Percentiles rank a stretch among this genome's conserved stretches.
Conservation (phyloP, 305 asterid genomes). For the Fraxinus paxiana region DNA sequence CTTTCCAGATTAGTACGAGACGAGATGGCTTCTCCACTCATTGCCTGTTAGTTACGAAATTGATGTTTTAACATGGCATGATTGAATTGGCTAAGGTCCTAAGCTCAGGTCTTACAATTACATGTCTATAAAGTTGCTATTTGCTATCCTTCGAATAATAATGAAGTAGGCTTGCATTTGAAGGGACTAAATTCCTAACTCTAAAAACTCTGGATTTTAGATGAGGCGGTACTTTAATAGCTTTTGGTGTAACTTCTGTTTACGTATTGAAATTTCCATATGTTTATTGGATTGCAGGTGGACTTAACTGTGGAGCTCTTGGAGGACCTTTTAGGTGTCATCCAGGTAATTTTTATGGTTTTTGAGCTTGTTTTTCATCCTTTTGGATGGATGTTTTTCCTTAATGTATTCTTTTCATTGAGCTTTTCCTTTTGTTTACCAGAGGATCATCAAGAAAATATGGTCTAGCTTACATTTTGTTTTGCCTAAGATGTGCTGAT, state of each 20-base stretch:
- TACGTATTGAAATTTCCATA: background rate
- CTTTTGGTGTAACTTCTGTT: background rate
- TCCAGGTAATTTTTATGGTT: conserved; percentile 54
- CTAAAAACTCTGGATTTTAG: background rate
- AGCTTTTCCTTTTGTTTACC: conserved; percentile 17
- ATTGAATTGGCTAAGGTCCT: background rate
- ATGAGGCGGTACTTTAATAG: background rate
- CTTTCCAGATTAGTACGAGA: background rate
- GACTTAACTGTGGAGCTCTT: conserved; percentile 88
- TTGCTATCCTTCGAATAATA: background rate
- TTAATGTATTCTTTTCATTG: conserved; percentile 3
- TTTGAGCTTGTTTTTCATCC: background rate
- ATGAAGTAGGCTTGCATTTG: background rate
- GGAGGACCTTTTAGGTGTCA: conserved; percentile 87
- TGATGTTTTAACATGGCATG: background rate
- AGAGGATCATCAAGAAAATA: conserved; percentile 13
- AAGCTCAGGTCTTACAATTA: background rate
- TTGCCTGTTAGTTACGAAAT: background rate
- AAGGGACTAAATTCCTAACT: background rate
- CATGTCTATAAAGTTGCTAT: background rate
- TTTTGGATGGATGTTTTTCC: conserved; percentile 7
- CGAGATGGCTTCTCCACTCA: background rate
- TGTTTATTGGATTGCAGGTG: conserved; percentile 41
- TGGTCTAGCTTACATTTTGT: conserved; percentile 10
- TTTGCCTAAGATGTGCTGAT: conserved; percentile 4